A percentile compares a stretch with the other conserved stretches of the same genome.
These are phyloP conservation scores for Kockovaella imperatae DNA, from an alignment of 768 basidiomycete species.

Conservation along the genomic window DNA sequence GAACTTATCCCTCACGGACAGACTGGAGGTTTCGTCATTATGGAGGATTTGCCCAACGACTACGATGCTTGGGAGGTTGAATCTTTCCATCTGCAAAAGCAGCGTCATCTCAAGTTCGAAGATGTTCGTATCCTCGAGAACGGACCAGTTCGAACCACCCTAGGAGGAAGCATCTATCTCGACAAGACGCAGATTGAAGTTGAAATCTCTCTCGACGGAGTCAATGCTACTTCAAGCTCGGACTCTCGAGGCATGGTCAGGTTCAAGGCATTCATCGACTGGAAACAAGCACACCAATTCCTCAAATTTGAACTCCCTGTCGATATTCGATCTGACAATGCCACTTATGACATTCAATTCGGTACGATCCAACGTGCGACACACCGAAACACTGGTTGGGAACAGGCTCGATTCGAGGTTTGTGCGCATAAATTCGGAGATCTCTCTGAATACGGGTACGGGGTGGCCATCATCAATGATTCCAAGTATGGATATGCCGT, in stretches of 20 bases:
- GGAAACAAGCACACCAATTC: slow-evolving; percentile 82
- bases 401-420: slow-evolving; percentile 68
- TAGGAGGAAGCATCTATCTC: slow-evolving; percentile 53
- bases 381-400: slow-evolving; percentile 85
- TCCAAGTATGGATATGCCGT: slow-evolving; percentile 86
- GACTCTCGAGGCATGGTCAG: slow-evolving; percentile 68
- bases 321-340: slow-evolving; percentile 69
- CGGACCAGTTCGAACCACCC: slow-evolving; percentile 70
- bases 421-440: slow-evolving; percentile 71
- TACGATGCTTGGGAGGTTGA: slow-evolving; percentile 60
- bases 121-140: slow-evolving; percentile 60
- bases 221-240: slow-evolving; percentile 51
- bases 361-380: slow-evolving; percentile 82
- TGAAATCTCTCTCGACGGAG: slow-evolving; percentile 81
- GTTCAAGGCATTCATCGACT: slow-evolving; percentile 76
- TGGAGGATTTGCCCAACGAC: slow-evolving; percentile 62
- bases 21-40: slow-evolving; percentile 79
- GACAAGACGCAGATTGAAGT: slow-evolving; percentile 50
- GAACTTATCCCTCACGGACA: slow-evolving; percentile 67
- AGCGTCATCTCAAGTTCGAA: slow-evolving; percentile 60
- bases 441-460: slow-evolving; percentile 69
- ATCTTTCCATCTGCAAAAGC: slow-evolving; percentile 79
- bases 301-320: slow-evolving; percentile 88
- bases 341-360: slow-evolving; percentile 89
- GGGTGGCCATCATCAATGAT: slow-evolving; percentile 85